Base-by-base conservation (phyloP, 805 yeast species). In the Pichia scutulata region DNA sequence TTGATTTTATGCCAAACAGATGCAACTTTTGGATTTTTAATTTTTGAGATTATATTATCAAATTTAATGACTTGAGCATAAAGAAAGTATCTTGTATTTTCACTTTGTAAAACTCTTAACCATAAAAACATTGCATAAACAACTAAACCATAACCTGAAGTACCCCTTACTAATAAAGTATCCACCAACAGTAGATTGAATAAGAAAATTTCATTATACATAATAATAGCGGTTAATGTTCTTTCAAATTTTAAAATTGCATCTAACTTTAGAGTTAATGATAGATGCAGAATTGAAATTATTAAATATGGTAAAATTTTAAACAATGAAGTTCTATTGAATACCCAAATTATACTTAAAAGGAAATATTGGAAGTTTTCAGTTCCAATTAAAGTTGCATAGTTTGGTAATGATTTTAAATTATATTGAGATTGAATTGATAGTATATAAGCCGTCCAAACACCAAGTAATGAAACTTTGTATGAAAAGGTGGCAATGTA, bases 361-460 rank as follows among this genome's bases (percentile, higher is more conserved):
- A 77, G 54, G 49, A 81, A 68, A 60, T 77, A 79, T 66, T 88
- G 96, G 71, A 85, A 85, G 63, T 86, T 86, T 57, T 80, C 88
- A 23, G 88, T 78, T 10, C 89, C 81, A 49, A 87, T 61, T 62
- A 89, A 69, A 5, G 82, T 78, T 50, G 76, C 75, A 61, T 80
- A 74, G 6, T 82, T 73, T 7, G 95, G 95, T 47, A 75, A 71
- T 6, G 70, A 58, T 26, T 72, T 69, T 19, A 79, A 70, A 23
- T 82, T 82, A 68, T 81, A 82, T 55, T 79, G 80, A 44, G 83
- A 82, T 30, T 75, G 59, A 47, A 80, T 69, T 1, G 87, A 74
- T 41, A 81, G 68, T 1, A 73, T 53, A 57, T 80, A 75, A 4
- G 89, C 72, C 13, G 68, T 47, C 37, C 77, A 60, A 0, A 81